A percentile compares a stretch with the other conserved stretches of the same genome.
Evolutionary conservation across 2,329 filamentous ascomycete genomes (phyloP).

Genomic region (Scedosporium boydii): DNA sequence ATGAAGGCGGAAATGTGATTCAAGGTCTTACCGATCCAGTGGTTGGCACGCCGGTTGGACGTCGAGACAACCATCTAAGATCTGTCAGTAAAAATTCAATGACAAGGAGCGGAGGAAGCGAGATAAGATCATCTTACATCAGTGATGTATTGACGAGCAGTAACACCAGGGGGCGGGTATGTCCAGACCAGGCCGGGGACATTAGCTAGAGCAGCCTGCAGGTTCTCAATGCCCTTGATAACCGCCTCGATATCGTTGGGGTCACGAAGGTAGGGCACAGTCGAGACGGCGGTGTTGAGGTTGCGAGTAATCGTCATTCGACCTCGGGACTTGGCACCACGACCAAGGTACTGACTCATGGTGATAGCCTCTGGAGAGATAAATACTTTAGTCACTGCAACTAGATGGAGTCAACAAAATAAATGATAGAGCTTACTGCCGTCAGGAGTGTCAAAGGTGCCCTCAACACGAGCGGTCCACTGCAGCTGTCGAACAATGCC

Average conservation of each 20-base stretch:
- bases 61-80: constrained; percentile 12
- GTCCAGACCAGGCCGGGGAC: constrained; percentile 41
- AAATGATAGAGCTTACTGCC: constrained; percentile 16
- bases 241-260: constrained; percentile 50
- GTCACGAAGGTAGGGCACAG: constrained; percentile 48
- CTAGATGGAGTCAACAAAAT: not conserved
- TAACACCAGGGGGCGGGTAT: constrained; percentile 40
- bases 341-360: constrained; percentile 53
- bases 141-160: constrained; percentile 46
- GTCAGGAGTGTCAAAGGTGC: constrained; percentile 29
- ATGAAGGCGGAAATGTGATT: not conserved
- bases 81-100: not conserved
- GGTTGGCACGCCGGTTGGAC: constrained; percentile 33
- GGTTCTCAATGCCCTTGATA: constrained; percentile 50
- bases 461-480: constrained; percentile 56
- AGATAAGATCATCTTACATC: constrained; percentile 21
- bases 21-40: constrained; percentile 35
- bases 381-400: not conserved
- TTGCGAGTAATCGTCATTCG: constrained; percentile 48
- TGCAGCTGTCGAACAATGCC: constrained; percentile 54
- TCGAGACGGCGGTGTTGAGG: constrained; percentile 48
- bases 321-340: constrained; percentile 51
- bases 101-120: constrained; percentile 6
- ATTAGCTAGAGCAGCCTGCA: constrained; percentile 42
- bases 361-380: constrained; percentile 31